These are phyloP conservation scores for Chaetomiaceae sp. DNA, from an alignment of 2,329 filamentous ascomycete species.

Conservation along the genomic window DNA sequence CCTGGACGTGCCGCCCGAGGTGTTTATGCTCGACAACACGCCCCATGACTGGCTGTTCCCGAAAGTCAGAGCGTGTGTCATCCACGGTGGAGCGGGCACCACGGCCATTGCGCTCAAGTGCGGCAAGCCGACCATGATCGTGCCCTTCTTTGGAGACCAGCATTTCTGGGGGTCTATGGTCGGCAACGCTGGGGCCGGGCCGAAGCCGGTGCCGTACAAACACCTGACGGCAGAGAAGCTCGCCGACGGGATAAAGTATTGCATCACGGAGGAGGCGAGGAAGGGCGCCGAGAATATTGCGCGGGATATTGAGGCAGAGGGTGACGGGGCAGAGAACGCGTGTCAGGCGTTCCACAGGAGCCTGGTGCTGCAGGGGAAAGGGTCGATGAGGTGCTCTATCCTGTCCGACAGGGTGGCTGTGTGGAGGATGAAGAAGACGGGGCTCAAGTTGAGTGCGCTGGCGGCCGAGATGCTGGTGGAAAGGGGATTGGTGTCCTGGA, in stretches of 20 bases:
- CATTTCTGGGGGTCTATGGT: slow-evolving; percentile 74
- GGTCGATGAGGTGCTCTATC: slow-evolving; percentile 61
- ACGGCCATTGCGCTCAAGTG: slow-evolving; percentile 69
- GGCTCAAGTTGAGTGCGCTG: slow-evolving; percentile 55
- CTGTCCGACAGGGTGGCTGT: slow-evolving; percentile 58
- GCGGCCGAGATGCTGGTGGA: slow-evolving; percentile 62
- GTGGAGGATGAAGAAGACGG: slow-evolving; percentile 60
- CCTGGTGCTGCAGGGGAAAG: slow-evolving; percentile 46
- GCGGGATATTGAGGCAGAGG: slow-evolving; percentile 54
- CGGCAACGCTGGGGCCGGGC: slow-evolving; percentile 57
- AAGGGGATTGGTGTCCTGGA: slow-evolving; percentile 58
- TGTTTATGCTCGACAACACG: slow-evolving; percentile 69
- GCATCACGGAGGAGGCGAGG: slow-evolving; percentile 56
- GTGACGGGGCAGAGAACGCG: slow-evolving; percentile 66
- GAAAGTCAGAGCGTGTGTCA: slow-evolving; percentile 59
- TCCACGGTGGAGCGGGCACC: slow-evolving; percentile 74
- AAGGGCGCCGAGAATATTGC: slow-evolving; percentile 56
- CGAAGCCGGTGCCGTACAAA: slow-evolving; percentile 64
- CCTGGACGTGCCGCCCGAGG: slow-evolving; percentile 51
- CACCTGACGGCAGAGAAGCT: slow-evolving; percentile 57
- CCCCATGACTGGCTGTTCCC: slow-evolving; percentile 77
- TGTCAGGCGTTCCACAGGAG: slow-evolving; percentile 62
- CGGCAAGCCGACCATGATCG: slow-evolving; percentile 67
- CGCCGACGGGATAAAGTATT: slow-evolving; percentile 65
- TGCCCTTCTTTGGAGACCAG: slow-evolving; percentile 77